Evolutionary conservation across 352 stramenopile species (phyloP), one percentile per base, ranked within the genome.

Genomic region (Pythium scleroteichum): DNA sequence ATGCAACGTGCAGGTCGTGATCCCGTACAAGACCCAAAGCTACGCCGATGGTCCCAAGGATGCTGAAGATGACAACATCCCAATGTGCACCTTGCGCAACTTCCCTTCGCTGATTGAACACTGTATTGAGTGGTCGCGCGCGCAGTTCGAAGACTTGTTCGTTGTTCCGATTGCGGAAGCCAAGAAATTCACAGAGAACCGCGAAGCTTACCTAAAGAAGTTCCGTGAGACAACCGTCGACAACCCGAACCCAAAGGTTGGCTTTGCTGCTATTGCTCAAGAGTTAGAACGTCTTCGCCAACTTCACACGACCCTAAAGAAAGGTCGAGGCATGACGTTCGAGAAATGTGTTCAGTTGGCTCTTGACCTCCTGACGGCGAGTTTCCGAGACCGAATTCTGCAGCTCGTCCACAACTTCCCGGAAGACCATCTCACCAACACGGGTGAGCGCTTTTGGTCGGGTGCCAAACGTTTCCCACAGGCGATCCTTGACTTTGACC

Each of bases 81-180:
- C 97, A 20, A 97, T 99, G 66, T 99, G 98, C 72, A 99, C 98
- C 5, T 76, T 99, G 41, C 98, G 99, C 67, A 99, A 99, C 83
- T 99, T 99, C 66, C 98, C 97, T 26, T 93, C 83, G n/a, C 66
- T 94, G 7, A 94, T 92, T 53, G 85, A 94, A 42, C 98, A 99
- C 82, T 99, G 96, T 69, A 99, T 99, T 64, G 97, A 99, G 45
- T 99, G 97, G 97, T 95, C 95, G n/a, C 82, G 85, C 17, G 85
- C 85, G 20, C 85, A 94, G 66, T 94, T 94, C 64, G 83, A 92
- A 68, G 85, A 94, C 44, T 35, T 90, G 19, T 94, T 94, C 51
- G 83, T 96, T 24, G 85, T 86, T 14, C 86, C 87, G 9, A 82
- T 85, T 22, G 75, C 78, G 5, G 87, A 96, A 23, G 82, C 84